These are phyloP conservation scores for Phalaenopsis equestris DNA, from an alignment of 106 monocot genomes.

Conservation along the genomic window DNA sequence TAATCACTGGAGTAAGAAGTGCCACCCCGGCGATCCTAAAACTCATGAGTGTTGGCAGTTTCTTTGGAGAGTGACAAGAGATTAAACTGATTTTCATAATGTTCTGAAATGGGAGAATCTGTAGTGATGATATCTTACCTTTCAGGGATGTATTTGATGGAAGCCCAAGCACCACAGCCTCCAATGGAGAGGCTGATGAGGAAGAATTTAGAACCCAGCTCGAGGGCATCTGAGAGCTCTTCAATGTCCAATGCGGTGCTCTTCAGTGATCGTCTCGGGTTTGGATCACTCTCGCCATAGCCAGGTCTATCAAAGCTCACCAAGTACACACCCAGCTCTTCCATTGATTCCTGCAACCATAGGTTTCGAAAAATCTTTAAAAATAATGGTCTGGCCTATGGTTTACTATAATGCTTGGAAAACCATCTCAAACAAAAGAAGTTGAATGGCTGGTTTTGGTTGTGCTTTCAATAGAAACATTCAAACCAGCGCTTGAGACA, in stretches of 20 bases:
- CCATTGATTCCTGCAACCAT: conserved; percentile 37
- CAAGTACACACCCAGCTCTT: conserved; percentile 54
- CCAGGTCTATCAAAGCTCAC: conserved; percentile 67
- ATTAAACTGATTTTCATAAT: too few relatives aligned
- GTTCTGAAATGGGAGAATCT: neutral
- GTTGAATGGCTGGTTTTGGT: too few relatives aligned
- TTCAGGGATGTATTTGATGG: conserved; percentile 64
- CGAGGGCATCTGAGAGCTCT: conserved; percentile 58
- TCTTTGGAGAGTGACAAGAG: too few relatives aligned
- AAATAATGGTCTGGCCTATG: too few relatives aligned
- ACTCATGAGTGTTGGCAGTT: too few relatives aligned
- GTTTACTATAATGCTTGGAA: too few relatives aligned
- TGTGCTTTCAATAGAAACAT: too few relatives aligned
- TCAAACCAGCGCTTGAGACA: too few relatives aligned
- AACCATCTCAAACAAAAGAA: too few relatives aligned
- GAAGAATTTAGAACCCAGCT: conserved; percentile 44
- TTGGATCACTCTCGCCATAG: conserved; percentile 66
- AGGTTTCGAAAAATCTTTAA: neutral
- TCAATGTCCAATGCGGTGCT: conserved; percentile 47
- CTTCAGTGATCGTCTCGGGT: conserved; percentile 44
- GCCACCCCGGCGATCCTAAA: conserved; percentile 52
- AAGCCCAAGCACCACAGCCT: conserved; percentile 55
- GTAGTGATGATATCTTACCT: conserved; percentile 15
- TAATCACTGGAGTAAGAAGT: conserved; percentile 45
- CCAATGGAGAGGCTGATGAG: conserved; percentile 53